Conservation (phyloP, 352 stramenopile genomes). For the Pythium monospermum region DNA sequence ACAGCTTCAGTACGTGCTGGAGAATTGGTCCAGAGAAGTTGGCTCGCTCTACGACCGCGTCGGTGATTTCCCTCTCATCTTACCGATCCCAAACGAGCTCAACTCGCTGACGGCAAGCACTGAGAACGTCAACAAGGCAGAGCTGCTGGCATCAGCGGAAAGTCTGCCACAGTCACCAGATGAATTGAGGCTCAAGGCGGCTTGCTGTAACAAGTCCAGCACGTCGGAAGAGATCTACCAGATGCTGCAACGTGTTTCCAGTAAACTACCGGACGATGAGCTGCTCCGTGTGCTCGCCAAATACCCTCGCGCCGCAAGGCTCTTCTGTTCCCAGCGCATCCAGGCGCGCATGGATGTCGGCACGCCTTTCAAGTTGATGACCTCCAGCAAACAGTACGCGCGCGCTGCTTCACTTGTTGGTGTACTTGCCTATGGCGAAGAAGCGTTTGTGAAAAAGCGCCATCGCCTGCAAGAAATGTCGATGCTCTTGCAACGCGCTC, state of each 20-base stretch:
- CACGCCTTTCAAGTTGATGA: slow-evolving; percentile 28
- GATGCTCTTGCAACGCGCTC: slow-evolving; percentile 23
- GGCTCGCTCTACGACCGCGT: slow-evolving; percentile 33
- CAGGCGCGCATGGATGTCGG: slow-evolving; percentile 26
- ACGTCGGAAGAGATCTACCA: slow-evolving; percentile 42
- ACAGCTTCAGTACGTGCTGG: slow-evolving; percentile 36
- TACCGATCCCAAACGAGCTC: slow-evolving; percentile 36
- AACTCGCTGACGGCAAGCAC: background rate
- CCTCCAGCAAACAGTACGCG: slow-evolving; percentile 22
- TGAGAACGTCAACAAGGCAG: background rate
- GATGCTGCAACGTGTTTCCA: slow-evolving; percentile 29
- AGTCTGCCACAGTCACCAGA: slow-evolving; percentile 16
- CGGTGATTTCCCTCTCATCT: slow-evolving; percentile 30
- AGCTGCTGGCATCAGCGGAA: background rate
- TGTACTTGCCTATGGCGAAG: slow-evolving; percentile 43
- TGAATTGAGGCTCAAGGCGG: slow-evolving; percentile 40
- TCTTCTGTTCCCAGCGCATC: slow-evolving; percentile 41
- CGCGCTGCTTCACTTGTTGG: slow-evolving; percentile 33
- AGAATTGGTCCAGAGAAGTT: slow-evolving; percentile 45
- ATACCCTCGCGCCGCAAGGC: slow-evolving; percentile 37
- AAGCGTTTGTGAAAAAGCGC: slow-evolving; percentile 33
- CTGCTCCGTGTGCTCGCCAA: slow-evolving; percentile 34
- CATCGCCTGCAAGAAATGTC: slow-evolving; percentile 34
- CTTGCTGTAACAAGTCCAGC: slow-evolving; percentile 39
- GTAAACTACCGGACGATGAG: slow-evolving; percentile 25